These are phyloP conservation scores for Phytophthora rubi DNA, from an alignment of 352 stramenopile genomes.

Conservation along the genomic window DNA sequence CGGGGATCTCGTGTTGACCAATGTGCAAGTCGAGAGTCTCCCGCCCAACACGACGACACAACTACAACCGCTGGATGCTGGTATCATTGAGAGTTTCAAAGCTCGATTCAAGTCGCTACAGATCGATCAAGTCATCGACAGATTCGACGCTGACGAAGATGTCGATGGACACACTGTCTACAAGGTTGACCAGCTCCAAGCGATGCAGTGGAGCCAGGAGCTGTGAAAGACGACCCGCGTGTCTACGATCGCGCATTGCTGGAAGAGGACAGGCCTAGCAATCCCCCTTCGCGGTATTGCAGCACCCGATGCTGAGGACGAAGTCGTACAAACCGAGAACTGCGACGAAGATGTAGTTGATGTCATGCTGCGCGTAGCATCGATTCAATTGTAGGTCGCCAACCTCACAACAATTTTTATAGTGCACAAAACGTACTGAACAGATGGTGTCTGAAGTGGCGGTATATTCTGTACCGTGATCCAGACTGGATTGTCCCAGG, in stretches of 20 bases:
- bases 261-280: neutral
- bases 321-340: neutral
- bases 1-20: too few species aligned
- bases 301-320: neutral
- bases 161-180: neutral
- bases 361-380: neutral
- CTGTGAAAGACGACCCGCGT: neutral
- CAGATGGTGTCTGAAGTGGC: neutral
- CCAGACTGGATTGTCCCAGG: too few species aligned
- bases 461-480: constrained; percentile 1
- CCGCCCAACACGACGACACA: too few species aligned
- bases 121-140: neutral
- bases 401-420: neutral
- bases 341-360: constrained; percentile 3
- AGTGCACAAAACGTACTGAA: too few species aligned
- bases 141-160: constrained; percentile 1
- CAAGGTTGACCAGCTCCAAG: constrained; percentile 3
- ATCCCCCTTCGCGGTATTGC: neutral
- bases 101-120: too few species aligned
- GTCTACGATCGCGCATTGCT: constrained; percentile 2
- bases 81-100: too few species aligned
- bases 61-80: too few species aligned
- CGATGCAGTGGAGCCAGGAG: neutral
- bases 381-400: neutral
- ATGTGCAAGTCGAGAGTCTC: too few species aligned